These are phyloP conservation scores for Tricholoma saponaceum DNA, from an alignment of 768 basidiomycete genomes.

Conservation along the genomic window DNA sequence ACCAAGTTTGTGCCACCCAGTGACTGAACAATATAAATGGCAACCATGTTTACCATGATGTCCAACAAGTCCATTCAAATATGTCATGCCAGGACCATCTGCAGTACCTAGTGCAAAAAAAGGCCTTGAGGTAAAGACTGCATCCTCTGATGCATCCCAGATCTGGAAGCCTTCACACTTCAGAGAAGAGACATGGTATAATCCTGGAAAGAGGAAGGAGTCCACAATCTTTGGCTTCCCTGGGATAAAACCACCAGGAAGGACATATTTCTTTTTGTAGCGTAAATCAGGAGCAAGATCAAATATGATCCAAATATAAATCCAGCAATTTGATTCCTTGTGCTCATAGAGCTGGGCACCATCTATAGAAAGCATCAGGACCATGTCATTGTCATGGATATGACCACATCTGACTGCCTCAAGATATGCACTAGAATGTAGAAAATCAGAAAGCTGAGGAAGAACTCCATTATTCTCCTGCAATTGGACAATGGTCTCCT, in stretches of 20 bases:
- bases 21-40: neutral
- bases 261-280: constrained; percentile 9
- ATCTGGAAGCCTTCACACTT: no score
- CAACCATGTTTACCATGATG: neutral
- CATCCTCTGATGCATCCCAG: no score
- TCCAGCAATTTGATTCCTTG: constrained; percentile 28
- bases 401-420: neutral
- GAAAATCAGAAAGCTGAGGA: constrained; percentile 18
- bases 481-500: constrained; percentile 7
- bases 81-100: no score
- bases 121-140: no score
- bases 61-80: no score
- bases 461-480: no score
- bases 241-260: neutral
- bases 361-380: constrained; percentile 18
- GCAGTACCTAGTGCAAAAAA: no score
- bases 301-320: constrained; percentile 24
- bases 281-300: constrained; percentile 15
- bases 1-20: no score
- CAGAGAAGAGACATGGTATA: no score
- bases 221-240: constrained; percentile 22
- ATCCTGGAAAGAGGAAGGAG: constrained; percentile 14
- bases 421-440: constrained; percentile 12
- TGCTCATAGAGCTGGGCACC: constrained; percentile 24
- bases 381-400: neutral